Evolutionary conservation across 2,329 filamentous ascomycete species (phyloP).

Genomic region (Kalmusia sp.): DNA sequence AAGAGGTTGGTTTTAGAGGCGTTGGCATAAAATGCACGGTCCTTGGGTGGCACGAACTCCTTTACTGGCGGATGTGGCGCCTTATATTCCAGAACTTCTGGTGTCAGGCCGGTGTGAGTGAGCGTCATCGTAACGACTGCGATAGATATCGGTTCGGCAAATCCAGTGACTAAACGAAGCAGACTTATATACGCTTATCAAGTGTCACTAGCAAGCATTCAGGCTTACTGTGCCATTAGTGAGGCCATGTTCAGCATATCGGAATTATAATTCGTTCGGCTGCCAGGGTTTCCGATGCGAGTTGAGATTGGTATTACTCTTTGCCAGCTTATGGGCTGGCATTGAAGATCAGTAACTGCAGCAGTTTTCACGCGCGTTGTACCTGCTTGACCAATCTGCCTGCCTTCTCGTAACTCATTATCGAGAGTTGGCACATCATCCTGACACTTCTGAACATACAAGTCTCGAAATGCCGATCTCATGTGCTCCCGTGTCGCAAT

Average conservation of each 20-base stretch:
- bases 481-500: neutral
- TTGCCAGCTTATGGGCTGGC: neutral
- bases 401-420: too few species aligned
- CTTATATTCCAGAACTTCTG: slow-evolving; percentile 8
- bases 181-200: too few species aligned
- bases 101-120: slow-evolving; percentile 10
- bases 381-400: neutral
- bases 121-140: neutral
- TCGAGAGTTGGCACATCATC: too few species aligned
- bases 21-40: slow-evolving; percentile 54
- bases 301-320: too few species aligned
- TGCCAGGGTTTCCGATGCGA: too few species aligned
- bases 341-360: neutral
- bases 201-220: too few species aligned
- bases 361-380: neutral
- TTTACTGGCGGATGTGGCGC: slow-evolving; percentile 5
- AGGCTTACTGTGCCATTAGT: too few species aligned
- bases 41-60: slow-evolving; percentile 16
- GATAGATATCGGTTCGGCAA: too few species aligned
- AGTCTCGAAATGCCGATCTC: neutral
- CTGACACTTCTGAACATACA: too few species aligned
- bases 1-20: slow-evolving; percentile 41
- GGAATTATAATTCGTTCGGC: too few species aligned
- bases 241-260: too few species aligned
- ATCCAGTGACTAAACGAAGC: too few species aligned